Percentiles rank a stretch among this genome's conserved stretches.
Conservation (phyloP, 2,329 filamentous ascomycete species). For the Macrophomina pseudophaseolina region DNA sequence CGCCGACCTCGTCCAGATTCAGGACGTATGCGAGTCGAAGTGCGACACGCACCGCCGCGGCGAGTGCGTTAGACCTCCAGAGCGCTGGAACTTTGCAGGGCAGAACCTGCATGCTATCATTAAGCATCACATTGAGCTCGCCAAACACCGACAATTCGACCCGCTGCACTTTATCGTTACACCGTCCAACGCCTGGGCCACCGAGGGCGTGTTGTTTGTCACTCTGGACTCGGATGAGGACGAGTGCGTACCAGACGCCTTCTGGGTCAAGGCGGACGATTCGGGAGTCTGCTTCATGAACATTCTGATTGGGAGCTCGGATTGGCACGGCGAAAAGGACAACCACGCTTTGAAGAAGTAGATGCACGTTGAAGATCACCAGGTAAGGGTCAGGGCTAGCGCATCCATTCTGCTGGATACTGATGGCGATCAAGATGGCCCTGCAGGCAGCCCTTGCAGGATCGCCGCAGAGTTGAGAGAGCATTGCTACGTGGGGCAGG, state of each 20-base stretch:
- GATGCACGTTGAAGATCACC: background rate
- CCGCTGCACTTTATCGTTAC: slow-evolving; percentile 23
- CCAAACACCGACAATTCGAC: slow-evolving; percentile 17
- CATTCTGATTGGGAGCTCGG: slow-evolving; percentile 21
- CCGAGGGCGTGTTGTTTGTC: slow-evolving; percentile 13
- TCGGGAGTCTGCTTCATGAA: slow-evolving; percentile 17
- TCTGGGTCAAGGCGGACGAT: slow-evolving; percentile 22
- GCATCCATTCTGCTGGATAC: background rate
- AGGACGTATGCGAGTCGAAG: slow-evolving; percentile 22
- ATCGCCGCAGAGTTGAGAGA: background rate
- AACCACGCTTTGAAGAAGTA: slow-evolving; percentile 10
- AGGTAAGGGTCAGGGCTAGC: background rate
- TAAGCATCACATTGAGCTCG: slow-evolving; percentile 15
- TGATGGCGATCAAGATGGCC: background rate
- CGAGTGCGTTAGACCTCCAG: slow-evolving; percentile 20
- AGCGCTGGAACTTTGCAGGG: slow-evolving; percentile 7
- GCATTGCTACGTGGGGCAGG: background rate
- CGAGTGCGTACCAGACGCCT: slow-evolving; percentile 13
- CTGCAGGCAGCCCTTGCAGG: background rate
- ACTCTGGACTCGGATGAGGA: slow-evolving; percentile 23
- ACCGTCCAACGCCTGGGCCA: background rate
- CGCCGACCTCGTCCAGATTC: slow-evolving; percentile 16
- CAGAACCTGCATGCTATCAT: slow-evolving; percentile 12
- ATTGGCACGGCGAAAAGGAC: slow-evolving; percentile 19
- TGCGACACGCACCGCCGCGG: slow-evolving; percentile 23